Conservation (phyloP, 2,329 filamentous ascomycete genomes). For the Dactylellina sp. region DNA sequence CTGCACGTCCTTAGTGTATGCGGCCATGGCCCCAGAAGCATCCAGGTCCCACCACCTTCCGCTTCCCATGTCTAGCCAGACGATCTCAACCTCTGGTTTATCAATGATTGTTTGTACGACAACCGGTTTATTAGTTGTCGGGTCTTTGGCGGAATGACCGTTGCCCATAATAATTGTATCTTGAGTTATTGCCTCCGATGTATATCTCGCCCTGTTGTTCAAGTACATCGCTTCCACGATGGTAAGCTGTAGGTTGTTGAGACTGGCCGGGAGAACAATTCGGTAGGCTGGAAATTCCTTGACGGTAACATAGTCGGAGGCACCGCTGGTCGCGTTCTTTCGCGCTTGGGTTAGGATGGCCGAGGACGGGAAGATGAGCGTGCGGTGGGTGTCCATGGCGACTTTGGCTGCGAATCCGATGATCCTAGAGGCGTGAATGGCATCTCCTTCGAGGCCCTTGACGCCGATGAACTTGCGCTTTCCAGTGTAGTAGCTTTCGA, state of each 20-base stretch:
- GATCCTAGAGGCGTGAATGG: slow-evolving; percentile 39
- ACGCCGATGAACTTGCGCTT: slow-evolving; percentile 46
- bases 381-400: slow-evolving; percentile 39
- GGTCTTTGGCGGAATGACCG: slow-evolving; percentile 50
- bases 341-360: slow-evolving; percentile 49
- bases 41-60: slow-evolving; percentile 55
- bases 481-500: slow-evolving; percentile 50
- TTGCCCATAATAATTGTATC: slow-evolving; percentile 54
- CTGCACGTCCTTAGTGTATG: slow-evolving; percentile 48
- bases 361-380: slow-evolving; percentile 50
- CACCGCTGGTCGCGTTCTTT: slow-evolving; percentile 45
- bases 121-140: slow-evolving; percentile 34
- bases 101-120: slow-evolving; percentile 44
- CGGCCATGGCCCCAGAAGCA: slow-evolving; percentile 50
- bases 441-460: slow-evolving; percentile 49
- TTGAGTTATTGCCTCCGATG: not conserved
- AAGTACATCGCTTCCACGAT: slow-evolving; percentile 48
- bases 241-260: slow-evolving; percentile 27
- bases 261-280: slow-evolving; percentile 38
- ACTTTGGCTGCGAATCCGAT: slow-evolving; percentile 53
- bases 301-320: slow-evolving; percentile 51
- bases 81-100: slow-evolving; percentile 27
- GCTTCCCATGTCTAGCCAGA: slow-evolving; percentile 55
- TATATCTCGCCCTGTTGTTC: slow-evolving; percentile 49
- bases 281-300: slow-evolving; percentile 45